Base-by-base conservation (phyloP, 768 basidiomycete genomes). In the Goffeauzyma gilvescens region DNA sequence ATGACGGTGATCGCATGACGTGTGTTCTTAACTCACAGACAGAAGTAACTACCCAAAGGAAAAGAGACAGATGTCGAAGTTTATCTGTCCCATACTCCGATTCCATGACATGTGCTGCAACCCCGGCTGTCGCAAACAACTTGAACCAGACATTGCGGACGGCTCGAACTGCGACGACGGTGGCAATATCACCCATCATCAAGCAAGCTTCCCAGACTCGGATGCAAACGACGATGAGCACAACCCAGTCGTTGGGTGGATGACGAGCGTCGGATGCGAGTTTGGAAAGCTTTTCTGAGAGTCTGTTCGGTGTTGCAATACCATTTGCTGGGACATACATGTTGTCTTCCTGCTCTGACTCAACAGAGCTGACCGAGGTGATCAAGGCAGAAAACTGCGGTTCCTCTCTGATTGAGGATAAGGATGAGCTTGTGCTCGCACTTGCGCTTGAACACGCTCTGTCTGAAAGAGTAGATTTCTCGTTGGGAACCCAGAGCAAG, bases 121-220 rank as follows among this genome's bases (percentile, higher is more conserved):
- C 15, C 6, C 30, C n/a, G 21, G 30, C 17, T 17, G 27, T 5
- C n/a, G 39, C 27, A 33, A 28, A 22, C 36, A 30, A 24, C 21
- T 26, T 32, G 17, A 44, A 26, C 18, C 22, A 31, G 23, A 44
- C 14, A 33, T 30, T 42, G 25, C 41, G 34, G 21, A 44, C 9
- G 31, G 50, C 41, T 38, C 46, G 32, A 7, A 30, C 34, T 23
- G 46, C 42, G 14, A 42, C 30, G 12, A 42, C 23, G 13, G 26
- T 21, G 18, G 46, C 23, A 18, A 49, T 20, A 9, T 31, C 51
- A 48, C 51, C 55, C 42, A 56, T 51, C 45, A 57, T 54, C 31
- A 59, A 27, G 40, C 56, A 55, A 2, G 57, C 57, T 38, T 59
- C 57, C 46, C 57, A 59, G 24, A 59, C 32, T 13, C 57, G 46